Base-by-base conservation (phyloP, 2,329 filamentous ascomycete species). In the Raffaelea albimanens region DNA sequence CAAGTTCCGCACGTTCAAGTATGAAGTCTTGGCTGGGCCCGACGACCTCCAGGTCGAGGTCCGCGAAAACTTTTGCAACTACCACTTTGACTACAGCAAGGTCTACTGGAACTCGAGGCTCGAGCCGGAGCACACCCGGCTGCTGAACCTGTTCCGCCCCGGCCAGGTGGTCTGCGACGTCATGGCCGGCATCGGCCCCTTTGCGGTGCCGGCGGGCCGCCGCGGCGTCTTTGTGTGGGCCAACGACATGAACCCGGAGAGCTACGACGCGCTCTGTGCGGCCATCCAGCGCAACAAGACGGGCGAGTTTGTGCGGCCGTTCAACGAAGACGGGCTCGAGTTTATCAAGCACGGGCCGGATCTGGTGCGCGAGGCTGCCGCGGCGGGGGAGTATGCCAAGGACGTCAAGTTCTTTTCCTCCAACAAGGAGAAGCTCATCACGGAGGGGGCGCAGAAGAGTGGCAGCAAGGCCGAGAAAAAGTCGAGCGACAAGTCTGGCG, bases 41-140 rank as follows among this genome's bases (percentile, higher is more conserved):
- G 80, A 88, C 57, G 83, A 97, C 59, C 71, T 96, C 64, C 81
- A 90, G 46, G 93, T 98, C 47, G 79, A 86, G 53, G 76, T 93
- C 45, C 80, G 78, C 54, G 89, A 96, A 67, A 84, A 86, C 57
- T 78, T 81, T 51, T 97, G 93, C 68, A 70, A 75, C n/a, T 98
- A 95, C 69, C 74, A 75, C 48, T 97, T 98, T 64, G 87, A 98
- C 69, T 98, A 95, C 64, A 80, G 85, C 52, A 94, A 94, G 57
- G 93, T 98, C 4, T 98, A 98, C 72, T 98, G 91, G 91, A 98
- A 98, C 67, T 89, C 82, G 59, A 82, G 91, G 56, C 78, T 98
- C 14, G 84, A 94, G 58, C 86, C 82, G 1, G 93, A 98, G 66
- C 93, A 98, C 66, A 80, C 83, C 54, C 76, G 93, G 3, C 71